Conservation (phyloP, 2,329 filamentous ascomycete species). For the Chaetomium sp. region DNA sequence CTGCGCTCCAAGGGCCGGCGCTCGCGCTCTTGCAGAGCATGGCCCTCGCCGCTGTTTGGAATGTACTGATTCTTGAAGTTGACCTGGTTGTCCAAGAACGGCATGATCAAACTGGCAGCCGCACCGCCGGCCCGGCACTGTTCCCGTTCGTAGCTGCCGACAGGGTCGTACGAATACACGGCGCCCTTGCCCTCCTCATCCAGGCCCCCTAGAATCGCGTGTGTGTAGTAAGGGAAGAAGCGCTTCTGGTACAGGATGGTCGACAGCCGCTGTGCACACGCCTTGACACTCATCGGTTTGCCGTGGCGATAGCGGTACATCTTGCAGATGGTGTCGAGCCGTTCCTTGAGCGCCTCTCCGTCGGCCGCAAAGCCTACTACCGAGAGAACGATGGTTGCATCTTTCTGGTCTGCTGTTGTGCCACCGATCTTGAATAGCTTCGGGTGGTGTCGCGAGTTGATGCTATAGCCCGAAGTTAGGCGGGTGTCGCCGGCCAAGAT, state of each 20-base stretch:
- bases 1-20: slow-evolving; percentile 69
- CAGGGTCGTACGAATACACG: slow-evolving; percentile 95
- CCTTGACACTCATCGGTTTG: slow-evolving; percentile 92
- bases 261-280: slow-evolving; percentile 90
- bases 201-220: slow-evolving; percentile 89
- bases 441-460: slow-evolving; percentile 93
- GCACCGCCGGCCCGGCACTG: slow-evolving; percentile 93
- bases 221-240: slow-evolving; percentile 98
- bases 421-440: slow-evolving; percentile 98
- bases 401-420: slow-evolving; percentile 79
- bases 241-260: slow-evolving; percentile 97
- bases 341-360: slow-evolving; percentile 89
- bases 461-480: slow-evolving; percentile 94
- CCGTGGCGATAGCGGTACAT: slow-evolving; percentile 99
- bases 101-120: slow-evolving; percentile 94
- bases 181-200: slow-evolving; percentile 95
- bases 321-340: slow-evolving; percentile 91
- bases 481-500: slow-evolving; percentile 98
- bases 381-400: slow-evolving; percentile 84
- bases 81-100: slow-evolving; percentile 98
- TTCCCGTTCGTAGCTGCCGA: slow-evolving; percentile 96
- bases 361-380: slow-evolving; percentile 97
- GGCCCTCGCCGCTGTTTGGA: slow-evolving; percentile 80
- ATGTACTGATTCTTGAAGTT: slow-evolving; percentile 99
- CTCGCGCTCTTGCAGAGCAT: slow-evolving; percentile 73